Evolutionary conservation across 495 filamentous ascomycete species (phyloP).

Genomic region (Penicillium diatomitis): DNA sequence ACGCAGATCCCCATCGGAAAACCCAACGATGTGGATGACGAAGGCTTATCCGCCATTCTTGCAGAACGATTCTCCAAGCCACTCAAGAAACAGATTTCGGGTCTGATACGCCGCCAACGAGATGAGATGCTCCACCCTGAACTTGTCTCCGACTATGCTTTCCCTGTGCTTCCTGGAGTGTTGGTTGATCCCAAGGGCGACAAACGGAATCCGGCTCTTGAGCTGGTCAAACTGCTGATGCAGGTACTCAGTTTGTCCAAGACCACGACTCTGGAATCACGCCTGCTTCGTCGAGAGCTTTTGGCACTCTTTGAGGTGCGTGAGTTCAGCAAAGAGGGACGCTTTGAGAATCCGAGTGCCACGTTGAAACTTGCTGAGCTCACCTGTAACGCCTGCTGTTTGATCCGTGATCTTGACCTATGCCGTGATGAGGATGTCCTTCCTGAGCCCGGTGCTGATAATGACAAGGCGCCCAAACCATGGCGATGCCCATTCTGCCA

Average conservation of each 20-base stretch:
- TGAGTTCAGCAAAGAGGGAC: slow-evolving; percentile 81
- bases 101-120: slow-evolving; percentile 70
- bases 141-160: slow-evolving; percentile 75
- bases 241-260: slow-evolving; percentile 85
- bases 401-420: slow-evolving; percentile 81
- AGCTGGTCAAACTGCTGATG: slow-evolving; percentile 84
- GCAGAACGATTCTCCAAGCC: slow-evolving; percentile 75
- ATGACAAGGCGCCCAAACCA: slow-evolving; percentile 34
- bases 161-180: slow-evolving; percentile 77
- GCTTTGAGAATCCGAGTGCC: slow-evolving; percentile 77
- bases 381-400: slow-evolving; percentile 78
- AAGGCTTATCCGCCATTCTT: slow-evolving; percentile 51
- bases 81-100: slow-evolving; percentile 75
- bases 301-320: slow-evolving; percentile 85
- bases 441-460: slow-evolving; percentile 37
- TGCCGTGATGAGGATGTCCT: slow-evolving; percentile 86
- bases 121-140: slow-evolving; percentile 87
- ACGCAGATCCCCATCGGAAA: slow-evolving; percentile 61
- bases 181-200: slow-evolving; percentile 46
- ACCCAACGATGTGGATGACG: slow-evolving; percentile 43
- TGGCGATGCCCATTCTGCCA: slow-evolving; percentile 79
- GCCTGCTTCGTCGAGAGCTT: slow-evolving; percentile 78
- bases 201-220: slow-evolving; percentile 68
- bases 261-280: slow-evolving; percentile 67
- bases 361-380: slow-evolving; percentile 64